Percentiles rank a stretch among this genome's conserved stretches.
Conservation (phyloP, 2,329 filamentous ascomycete genomes). For the Colletotrichum sp. region DNA sequence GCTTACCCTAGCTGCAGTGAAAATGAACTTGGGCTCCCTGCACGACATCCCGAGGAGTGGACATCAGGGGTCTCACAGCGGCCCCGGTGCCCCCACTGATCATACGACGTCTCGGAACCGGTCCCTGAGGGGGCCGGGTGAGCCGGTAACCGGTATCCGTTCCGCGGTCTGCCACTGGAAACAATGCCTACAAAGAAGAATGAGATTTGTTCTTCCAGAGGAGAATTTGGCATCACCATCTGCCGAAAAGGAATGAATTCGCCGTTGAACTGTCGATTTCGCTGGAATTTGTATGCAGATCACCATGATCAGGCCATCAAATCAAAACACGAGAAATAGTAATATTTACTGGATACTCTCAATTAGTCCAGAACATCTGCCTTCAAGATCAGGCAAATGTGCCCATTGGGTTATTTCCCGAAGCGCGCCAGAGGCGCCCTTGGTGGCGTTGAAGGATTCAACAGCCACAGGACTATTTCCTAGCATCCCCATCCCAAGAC, state of each 20-base stretch:
- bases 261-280: neutral
- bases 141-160: neutral
- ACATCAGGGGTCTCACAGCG: neutral
- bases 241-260: neutral
- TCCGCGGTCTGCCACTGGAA: fast-evolving
- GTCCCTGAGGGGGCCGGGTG: neutral
- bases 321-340: neutral
- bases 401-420: neutral
- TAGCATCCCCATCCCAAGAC: neutral
- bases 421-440: neutral
- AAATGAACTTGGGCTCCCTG: neutral
- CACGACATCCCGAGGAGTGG: neutral
- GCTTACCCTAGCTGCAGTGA: neutral
- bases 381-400: neutral
- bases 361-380: neutral
- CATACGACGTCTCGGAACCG: neutral
- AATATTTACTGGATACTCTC: neutral
- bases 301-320: neutral
- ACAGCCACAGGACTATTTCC: neutral
- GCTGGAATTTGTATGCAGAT: neutral
- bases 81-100: neutral
- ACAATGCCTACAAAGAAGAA: neutral
- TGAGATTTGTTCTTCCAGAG: neutral
- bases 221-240: neutral
- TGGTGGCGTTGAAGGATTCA: neutral